Evolutionary conservation across 768 basidiomycete species (phyloP).

Genomic region (Porpolomopsis calyptriformis): DNA sequence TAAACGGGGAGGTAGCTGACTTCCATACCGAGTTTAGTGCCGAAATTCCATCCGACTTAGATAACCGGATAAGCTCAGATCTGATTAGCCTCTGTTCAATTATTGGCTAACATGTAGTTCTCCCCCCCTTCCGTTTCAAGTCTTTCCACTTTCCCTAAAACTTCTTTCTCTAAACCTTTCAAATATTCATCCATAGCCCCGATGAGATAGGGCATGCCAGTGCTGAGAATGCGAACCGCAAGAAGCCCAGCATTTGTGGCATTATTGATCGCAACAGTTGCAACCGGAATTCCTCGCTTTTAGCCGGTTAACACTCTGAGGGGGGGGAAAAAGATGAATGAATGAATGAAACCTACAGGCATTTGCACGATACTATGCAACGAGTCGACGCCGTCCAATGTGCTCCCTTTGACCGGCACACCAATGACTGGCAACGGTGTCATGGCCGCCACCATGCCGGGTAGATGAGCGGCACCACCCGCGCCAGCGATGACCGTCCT

Average conservation of each 20-base stretch:
- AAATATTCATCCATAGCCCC: conserved; percentile 67
- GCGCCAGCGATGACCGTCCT: conserved; percentile 86
- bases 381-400: conserved; percentile 93
- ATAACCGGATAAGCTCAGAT: not conserved
- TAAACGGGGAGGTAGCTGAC: too few relatives aligned
- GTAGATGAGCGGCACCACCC: conserved; percentile 96
- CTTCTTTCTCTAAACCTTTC: conserved; percentile 58
- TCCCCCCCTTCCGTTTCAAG: conserved; percentile 82
- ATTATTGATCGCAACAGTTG: conserved; percentile 96
- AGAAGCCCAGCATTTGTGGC: conserved; percentile 87
- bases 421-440: conserved; percentile 88
- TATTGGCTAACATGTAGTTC: conserved; percentile 31
- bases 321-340: too few relatives aligned
- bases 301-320: too few relatives aligned
- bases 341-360: conserved; percentile 81
- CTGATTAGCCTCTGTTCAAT: not conserved
- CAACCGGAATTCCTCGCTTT: conserved; percentile 94
- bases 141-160: conserved; percentile 66
- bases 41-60: not conserved
- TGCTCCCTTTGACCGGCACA: conserved; percentile 92
- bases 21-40: too few relatives aligned
- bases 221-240: conserved; percentile 80
- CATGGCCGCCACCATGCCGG: conserved; percentile 97
- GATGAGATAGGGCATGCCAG: conserved; percentile 57
- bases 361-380: conserved; percentile 97